Conservation (phyloP, 805 yeast genomes). For the Saccharomycopsis guyanensis region DNA sequence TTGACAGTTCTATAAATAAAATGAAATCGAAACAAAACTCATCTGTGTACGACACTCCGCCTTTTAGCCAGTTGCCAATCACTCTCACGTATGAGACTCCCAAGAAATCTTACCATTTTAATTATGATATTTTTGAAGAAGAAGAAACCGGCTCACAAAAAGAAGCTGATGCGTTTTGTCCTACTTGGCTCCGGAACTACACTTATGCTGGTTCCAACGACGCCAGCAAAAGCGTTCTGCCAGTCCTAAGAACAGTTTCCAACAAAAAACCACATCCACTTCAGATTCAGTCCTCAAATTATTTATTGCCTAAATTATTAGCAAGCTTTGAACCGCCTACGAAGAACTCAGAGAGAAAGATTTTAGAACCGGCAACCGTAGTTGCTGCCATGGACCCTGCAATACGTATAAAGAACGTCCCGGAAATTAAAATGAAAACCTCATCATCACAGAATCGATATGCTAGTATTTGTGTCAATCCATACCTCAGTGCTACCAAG, state of each 20-base stretch:
- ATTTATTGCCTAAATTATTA: not conserved
- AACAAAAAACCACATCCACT: not conserved
- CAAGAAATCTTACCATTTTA: not conserved
- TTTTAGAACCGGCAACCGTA: not conserved
- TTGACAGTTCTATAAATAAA: too few species aligned
- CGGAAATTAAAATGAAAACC: not conserved
- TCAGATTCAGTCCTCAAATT: not conserved
- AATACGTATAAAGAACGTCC: not conserved
- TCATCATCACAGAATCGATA: not conserved
- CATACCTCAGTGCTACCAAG: not conserved
- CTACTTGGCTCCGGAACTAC: constrained; percentile 6
- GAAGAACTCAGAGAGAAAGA: not conserved
- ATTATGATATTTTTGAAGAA: not conserved
- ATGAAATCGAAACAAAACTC: not conserved
- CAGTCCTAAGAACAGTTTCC: not conserved
- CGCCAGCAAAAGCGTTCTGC: not conserved
- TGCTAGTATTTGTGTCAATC: not conserved
- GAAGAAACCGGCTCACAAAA: not conserved
- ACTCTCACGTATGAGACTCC: not conserved
- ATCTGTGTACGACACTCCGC: not conserved
- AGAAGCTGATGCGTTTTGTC: constrained; percentile 4
- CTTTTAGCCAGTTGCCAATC: not conserved
- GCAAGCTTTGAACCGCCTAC: not conserved
- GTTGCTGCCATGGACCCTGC: not conserved
- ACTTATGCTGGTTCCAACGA: not conserved